Evolutionary conservation across 1,139 yeast genomes (phyloP).

Genomic region (Yamadazyma dendronema): DNA sequence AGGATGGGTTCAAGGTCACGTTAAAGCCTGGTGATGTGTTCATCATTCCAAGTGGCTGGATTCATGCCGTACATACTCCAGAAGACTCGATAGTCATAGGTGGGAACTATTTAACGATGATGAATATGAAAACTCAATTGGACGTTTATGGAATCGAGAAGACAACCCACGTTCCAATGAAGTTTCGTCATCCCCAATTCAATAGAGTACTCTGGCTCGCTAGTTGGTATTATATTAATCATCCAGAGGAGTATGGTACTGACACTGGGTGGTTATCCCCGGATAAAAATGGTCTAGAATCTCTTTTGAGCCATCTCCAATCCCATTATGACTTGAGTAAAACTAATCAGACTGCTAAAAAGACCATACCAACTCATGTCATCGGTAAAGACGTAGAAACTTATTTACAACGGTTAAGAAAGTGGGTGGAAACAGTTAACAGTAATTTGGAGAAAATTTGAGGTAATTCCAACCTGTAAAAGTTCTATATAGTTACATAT

Average conservation of each 20-base stretch:
- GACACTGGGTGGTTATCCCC: slow-evolving; percentile 18
- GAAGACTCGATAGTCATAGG: slow-evolving; percentile 80
- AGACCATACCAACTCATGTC: slow-evolving; percentile 25
- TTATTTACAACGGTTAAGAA: slow-evolving; percentile 19
- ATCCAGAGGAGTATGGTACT: slow-evolving; percentile 19
- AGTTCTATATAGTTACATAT: too few species aligned
- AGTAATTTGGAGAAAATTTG: too few species aligned
- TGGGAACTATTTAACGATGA: slow-evolving; percentile 74
- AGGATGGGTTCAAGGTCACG: slow-evolving; percentile 62
- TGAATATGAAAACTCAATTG: slow-evolving; percentile 63
- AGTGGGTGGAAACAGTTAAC: slow-evolving; percentile 15
- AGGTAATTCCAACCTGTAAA: too few species aligned
- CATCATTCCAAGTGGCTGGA: slow-evolving; percentile 91
- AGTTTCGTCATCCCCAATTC: slow-evolving; percentile 77
- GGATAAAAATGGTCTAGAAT: slow-evolving; percentile 2
- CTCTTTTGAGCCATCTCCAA: slow-evolving; percentile 17
- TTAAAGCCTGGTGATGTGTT: slow-evolving; percentile 70
- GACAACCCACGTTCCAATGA: slow-evolving; percentile 68
- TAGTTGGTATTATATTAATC: slow-evolving; percentile 41
- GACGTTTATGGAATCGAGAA: slow-evolving; percentile 61
- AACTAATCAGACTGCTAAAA: slow-evolving; percentile 26
- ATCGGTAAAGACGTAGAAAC: slow-evolving; percentile 24
- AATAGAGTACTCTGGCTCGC: slow-evolving; percentile 69
- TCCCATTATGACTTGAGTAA: slow-evolving; percentile 29
- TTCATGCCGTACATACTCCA: slow-evolving; percentile 86